Conservation (phyloP, 129 eudicot species). For the Apium graveolens region DNA sequence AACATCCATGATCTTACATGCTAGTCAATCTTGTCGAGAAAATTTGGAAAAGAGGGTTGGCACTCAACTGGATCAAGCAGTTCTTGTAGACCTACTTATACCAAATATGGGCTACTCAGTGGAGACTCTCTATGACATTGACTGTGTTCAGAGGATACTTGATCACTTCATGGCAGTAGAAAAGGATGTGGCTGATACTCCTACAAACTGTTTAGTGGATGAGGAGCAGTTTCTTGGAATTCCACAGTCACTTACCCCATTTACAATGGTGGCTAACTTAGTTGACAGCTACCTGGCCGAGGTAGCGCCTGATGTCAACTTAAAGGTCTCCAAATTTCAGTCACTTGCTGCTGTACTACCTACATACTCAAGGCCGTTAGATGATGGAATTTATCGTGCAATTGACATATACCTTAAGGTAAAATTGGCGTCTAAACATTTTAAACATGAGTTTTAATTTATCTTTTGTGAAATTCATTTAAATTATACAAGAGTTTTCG, state of each 20-base stretch:
- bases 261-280: constrained; percentile 65
- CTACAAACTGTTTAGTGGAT: constrained; percentile 31
- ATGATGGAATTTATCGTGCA: constrained; percentile 68
- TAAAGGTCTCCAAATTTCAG: constrained; percentile 50
- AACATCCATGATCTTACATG: constrained; percentile 52
- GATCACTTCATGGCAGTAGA: constrained; percentile 53
- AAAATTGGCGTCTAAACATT: neutral
- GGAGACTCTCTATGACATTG: constrained; percentile 69
- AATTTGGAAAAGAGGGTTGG: constrained; percentile 47
- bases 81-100: constrained; percentile 53
- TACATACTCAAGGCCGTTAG: constrained; percentile 45
- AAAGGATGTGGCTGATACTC: constrained; percentile 27
- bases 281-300: constrained; percentile 68
- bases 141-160: constrained; percentile 68
- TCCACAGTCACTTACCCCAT: constrained; percentile 37
- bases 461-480: neutral
- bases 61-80: constrained; percentile 53
- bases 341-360: constrained; percentile 59
- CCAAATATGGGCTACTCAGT: constrained; percentile 55
- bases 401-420: constrained; percentile 75
- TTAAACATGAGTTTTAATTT: neutral
- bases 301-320: constrained; percentile 73
- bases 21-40: constrained; percentile 37
- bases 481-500: neutral
- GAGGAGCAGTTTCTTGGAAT: constrained; percentile 38